Evolutionary conservation across 2,329 filamentous ascomycete genomes (phyloP), one percentile per base, ranked within the genome.

Genomic region (Sporothrix dimorphospora): DNA sequence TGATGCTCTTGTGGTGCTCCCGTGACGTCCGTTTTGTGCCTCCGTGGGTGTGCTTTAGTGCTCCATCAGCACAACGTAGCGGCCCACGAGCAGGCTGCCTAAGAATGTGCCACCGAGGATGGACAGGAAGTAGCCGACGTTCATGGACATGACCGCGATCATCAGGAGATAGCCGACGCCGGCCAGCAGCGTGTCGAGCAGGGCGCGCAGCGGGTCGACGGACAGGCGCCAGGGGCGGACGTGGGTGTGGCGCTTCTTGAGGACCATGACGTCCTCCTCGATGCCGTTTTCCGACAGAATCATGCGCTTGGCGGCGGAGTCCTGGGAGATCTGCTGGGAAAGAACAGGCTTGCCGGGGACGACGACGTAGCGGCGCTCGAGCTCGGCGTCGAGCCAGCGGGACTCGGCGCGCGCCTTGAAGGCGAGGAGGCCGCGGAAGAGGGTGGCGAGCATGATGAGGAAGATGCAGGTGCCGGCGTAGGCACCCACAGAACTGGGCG

Each of bases 391-490:
- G 63, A 91, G 82, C 91, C 93, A 97, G 59, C 84, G 83, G 75
- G 84, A 79, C 81, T 87, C 88, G 80, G 83, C 87, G 81, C 83
- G 89, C 82, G 82, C 88, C 79, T 93, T 94, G 77, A 88, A 84
- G 2, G 94, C 94, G 68, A 95, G 83, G 19, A 97, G 84, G 24
- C 85, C 82, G 69, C 94, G 92, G 78, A 91, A 90, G 72, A 91
- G 78, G 73, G 90, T 84, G 73, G 90, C 90, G 69, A 98, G 89
- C 59, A 92, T 77, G 79, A 97, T 90, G 73, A 98, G 87, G 82
- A 98, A 98, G 80, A 98, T 92, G 84, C 95, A 97, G 38, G 94
- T 97, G 71, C 90, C 95, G 1, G 93, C 94, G 81, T 98, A 98
- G 73, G 87, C 83, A 76, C 91, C 93, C 6, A 86, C 83, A 47